Evolutionary conservation across 129 eudicot species (phyloP).

Genomic region (Mikania micrantha): DNA sequence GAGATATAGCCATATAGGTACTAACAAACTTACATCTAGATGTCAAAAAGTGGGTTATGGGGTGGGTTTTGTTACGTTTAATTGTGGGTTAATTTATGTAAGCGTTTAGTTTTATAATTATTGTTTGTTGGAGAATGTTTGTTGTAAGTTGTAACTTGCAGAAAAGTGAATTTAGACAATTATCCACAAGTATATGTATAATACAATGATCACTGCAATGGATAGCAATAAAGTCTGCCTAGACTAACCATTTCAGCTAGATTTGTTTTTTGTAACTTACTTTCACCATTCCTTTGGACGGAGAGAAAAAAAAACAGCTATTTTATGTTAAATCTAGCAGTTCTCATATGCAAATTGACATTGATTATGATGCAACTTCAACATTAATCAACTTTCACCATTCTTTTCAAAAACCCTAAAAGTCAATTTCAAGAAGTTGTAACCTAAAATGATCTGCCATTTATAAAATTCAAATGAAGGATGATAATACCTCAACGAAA

Average conservation of each 20-base stretch:
- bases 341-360: neutral
- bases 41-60: too few relatives aligned
- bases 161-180: neutral
- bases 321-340: too few relatives aligned
- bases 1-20: too few relatives aligned
- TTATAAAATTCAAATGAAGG: neutral
- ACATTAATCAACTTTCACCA: neutral
- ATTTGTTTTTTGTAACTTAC: neutral
- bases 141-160: too few relatives aligned
- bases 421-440: neutral
- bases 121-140: too few relatives aligned
- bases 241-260: neutral
- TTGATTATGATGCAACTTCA: neutral
- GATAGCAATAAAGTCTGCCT: neutral
- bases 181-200: neutral
- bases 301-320: too few relatives aligned
- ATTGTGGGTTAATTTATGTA: too few relatives aligned
- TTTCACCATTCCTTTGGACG: neutral
- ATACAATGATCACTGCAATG: neutral
- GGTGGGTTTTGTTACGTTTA: too few relatives aligned
- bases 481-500: constrained; percentile 64
- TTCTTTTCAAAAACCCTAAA: neutral
- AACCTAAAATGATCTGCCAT: neutral
- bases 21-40: too few relatives aligned
- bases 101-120: too few relatives aligned